phyloP scores from a whole-genome alignment of 2,329 filamentous ascomycete species.

The Aureobasidium sp. region DNA sequence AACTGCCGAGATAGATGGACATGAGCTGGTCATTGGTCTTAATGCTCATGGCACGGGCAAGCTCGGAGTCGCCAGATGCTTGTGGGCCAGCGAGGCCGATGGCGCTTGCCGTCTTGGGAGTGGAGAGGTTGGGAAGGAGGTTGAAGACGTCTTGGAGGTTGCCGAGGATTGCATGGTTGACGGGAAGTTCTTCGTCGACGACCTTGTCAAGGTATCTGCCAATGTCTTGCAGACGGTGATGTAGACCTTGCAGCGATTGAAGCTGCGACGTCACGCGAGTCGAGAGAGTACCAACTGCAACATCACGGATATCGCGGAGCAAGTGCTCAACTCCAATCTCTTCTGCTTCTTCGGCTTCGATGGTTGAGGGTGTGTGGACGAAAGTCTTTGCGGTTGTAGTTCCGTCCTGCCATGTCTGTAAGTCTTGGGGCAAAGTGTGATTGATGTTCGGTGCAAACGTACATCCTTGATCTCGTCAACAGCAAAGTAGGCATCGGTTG shows the following conservation, averaged over 20 bases:
- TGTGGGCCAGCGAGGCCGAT: constrained; percentile 48
- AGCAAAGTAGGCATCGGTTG: constrained; percentile 97
- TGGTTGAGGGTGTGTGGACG: constrained; percentile 95
- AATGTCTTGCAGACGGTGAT: constrained; percentile 90
- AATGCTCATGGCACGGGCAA: constrained; percentile 94
- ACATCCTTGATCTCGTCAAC: constrained; percentile 99
- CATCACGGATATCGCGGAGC: constrained; percentile 93
- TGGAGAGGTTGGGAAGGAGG: constrained; percentile 89
- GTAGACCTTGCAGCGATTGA: constrained; percentile 91
- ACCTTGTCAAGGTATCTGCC: constrained; percentile 94
- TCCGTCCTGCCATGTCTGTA: constrained; percentile 62
- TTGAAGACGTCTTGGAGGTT: constrained; percentile 99
- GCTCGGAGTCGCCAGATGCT: constrained; percentile 65
- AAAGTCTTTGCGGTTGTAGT: constrained; percentile 96
- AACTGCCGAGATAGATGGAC: constrained; percentile 92
- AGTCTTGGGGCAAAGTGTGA: background rate
- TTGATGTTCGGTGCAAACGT: constrained; percentile 10
- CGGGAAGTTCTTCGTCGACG: constrained; percentile 80
- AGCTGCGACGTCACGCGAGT: constrained; percentile 96
- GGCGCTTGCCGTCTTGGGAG: constrained; percentile 56
- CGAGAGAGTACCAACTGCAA: constrained; percentile 91
- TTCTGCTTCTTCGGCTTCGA: constrained; percentile 97
- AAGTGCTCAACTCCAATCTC: constrained; percentile 98
- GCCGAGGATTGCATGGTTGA: constrained; percentile 95
- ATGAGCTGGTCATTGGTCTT: constrained; percentile 99